Evolutionary conservation across 2,329 filamentous ascomycete species (phyloP).

Genomic region (Trichoderma guizhouense): DNA sequence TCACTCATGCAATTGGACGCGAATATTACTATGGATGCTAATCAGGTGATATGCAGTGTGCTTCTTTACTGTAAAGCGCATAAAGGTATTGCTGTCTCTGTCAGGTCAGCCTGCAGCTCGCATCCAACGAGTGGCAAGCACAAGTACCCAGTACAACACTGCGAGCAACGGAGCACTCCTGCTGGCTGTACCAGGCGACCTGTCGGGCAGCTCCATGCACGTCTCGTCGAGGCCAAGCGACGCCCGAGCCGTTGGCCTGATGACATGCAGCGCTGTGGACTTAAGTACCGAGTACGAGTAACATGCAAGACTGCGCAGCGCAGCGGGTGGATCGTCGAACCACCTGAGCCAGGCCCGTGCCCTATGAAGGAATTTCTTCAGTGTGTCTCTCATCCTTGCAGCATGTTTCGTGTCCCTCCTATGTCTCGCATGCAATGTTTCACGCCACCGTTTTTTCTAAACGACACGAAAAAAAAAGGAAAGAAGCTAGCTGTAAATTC

Average conservation of each 20-base stretch:
- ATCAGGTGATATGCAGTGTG: neutral
- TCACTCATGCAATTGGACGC: neutral
- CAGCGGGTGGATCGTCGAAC: conserved; percentile 1
- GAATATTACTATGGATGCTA: neutral
- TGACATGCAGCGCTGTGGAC: neutral
- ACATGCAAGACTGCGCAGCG: neutral
- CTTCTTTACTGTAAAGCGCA: neutral
- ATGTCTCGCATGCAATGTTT: conserved; percentile 12
- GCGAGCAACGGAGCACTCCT: neutral
- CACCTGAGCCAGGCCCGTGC: conserved; percentile 4
- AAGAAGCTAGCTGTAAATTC: neutral
- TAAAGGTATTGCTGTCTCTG: neutral
- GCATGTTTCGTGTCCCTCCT: conserved; percentile 12
- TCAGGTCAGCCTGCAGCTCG: neutral
- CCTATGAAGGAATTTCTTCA: conserved; percentile 3
- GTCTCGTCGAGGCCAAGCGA: neutral
- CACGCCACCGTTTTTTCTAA: neutral
- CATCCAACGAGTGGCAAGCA: neutral
- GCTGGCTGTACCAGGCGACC: neutral
- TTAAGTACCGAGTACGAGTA: neutral
- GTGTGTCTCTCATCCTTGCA: neutral
- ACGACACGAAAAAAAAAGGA: neutral
- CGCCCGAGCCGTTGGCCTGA: neutral
- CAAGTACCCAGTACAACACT: neutral
- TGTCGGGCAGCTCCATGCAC: neutral